Base-by-base conservation (phyloP, 768 basidiomycete genomes). In the Porpolomopsis calyptriformis region DNA sequence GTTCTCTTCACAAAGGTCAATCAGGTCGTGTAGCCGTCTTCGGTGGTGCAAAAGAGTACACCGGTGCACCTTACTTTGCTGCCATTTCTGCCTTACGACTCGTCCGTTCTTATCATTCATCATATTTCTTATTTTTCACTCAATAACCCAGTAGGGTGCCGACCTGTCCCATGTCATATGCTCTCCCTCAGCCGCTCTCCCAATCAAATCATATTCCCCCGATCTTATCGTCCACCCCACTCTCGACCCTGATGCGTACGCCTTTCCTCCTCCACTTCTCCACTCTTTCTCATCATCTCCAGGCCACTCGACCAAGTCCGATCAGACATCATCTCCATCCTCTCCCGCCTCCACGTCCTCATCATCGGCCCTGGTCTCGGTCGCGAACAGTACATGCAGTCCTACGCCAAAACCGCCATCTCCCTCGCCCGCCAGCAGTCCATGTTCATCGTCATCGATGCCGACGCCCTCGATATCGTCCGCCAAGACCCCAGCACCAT, bases 131-230 rank as follows among this genome's bases (percentile, higher is more conserved):
- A 41, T 47, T 11, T 36, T 27, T 37, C 47, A 33, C 29, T 31
- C 43, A 38, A 20, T 29, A 39, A 18, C 18, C n/a, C 42, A 14
- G 22, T 16, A 88, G 87, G 93, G 93, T 26, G 88, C 84, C 40
- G 94, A 98, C 63, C 72, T 97, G 18, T 92, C 93, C 19, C 96
- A 98, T 71, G 89, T 98, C 48, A 94, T 98, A 46, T 99, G 96
- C 65, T 83, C 93, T 4, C 94, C 94, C 0, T 80, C 78, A 0
- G 94, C 96, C 4, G 90, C 91, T 22, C 74, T 74, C 4, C 85
- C 91, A 37, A 99, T 99, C 71, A 99, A 99, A 66, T 84, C 87
- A 0, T 99, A 97, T 62, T 93, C 89, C 3, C 92, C 92, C 1
- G 93, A 99, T 64, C 66, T 99, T 36, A 99, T 99, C 57, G 96